Evolutionary conservation across 2,329 filamentous ascomycete genomes (phyloP).

Genomic region (Fusarium keratoplasticum): DNA sequence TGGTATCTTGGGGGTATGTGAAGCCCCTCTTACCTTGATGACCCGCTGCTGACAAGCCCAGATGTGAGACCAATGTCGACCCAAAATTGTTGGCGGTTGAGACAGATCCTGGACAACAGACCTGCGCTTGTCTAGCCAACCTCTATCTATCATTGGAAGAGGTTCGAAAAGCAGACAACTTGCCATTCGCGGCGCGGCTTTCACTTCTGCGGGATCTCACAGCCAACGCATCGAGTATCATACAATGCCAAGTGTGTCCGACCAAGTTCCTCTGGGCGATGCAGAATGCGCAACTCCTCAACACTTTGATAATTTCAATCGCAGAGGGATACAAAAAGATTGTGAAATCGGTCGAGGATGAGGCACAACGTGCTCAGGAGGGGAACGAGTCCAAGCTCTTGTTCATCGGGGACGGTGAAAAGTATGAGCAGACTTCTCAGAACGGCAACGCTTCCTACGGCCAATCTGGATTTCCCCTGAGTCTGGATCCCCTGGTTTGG

Average conservation of each 20-base stretch:
- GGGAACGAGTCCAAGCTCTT: slow-evolving; percentile 29
- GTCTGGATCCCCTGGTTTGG: slow-evolving; percentile 33
- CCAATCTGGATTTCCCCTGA: slow-evolving; percentile 17
- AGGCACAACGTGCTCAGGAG: slow-evolving; percentile 29
- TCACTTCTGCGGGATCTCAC: slow-evolving; percentile 33
- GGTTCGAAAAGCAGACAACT: slow-evolving; percentile 32
- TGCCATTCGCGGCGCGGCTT: slow-evolving; percentile 32
- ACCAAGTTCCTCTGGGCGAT: slow-evolving; percentile 43
- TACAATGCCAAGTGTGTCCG: slow-evolving; percentile 39
- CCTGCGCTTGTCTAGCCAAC: slow-evolving; percentile 40
- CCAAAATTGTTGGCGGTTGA: slow-evolving; percentile 13
- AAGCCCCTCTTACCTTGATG: neutral
- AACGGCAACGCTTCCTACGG: neutral
- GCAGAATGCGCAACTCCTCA: slow-evolving; percentile 43
- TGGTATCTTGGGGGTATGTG: slow-evolving; percentile 30
- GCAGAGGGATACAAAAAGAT: slow-evolving; percentile 42
- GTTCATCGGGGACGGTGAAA: slow-evolving; percentile 22
- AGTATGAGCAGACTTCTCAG: neutral
- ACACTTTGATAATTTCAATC: slow-evolving; percentile 39
- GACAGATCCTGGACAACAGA: slow-evolving; percentile 21
- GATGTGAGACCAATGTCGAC: slow-evolving; percentile 34
- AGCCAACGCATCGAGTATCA: slow-evolving; percentile 19
- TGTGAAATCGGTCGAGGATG: slow-evolving; percentile 33
- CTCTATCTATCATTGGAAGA: slow-evolving; percentile 42
- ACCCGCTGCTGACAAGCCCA: slow-evolving; percentile 19